phyloP scores from a whole-genome alignment of 2,329 filamentous ascomycete species.

The Fusarium miscanthi region DNA sequence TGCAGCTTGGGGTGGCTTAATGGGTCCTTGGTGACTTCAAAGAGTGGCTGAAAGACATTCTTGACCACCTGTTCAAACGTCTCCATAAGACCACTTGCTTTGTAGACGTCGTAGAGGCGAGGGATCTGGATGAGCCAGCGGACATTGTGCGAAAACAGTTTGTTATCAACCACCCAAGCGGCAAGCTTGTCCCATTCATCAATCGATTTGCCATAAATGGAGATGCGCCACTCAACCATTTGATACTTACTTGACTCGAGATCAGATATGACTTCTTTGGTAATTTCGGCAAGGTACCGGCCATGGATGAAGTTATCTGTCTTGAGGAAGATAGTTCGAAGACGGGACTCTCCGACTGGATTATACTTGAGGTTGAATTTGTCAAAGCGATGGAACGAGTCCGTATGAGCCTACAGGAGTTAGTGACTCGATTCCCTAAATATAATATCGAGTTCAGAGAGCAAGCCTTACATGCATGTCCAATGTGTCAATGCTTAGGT shows the following conservation, averaged over 20 bases:
- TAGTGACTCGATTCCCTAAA: conserved; percentile 1
- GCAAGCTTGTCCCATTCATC: conserved; percentile 99
- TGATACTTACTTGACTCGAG: conserved; percentile 99
- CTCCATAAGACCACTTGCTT: conserved; percentile 85
- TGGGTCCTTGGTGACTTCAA: conserved; percentile 92
- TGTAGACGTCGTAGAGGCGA: conserved; percentile 95
- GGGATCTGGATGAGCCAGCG: conserved; percentile 97
- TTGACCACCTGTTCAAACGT: conserved; percentile 90
- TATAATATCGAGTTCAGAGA: neutral
- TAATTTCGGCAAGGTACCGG: conserved; percentile 95
- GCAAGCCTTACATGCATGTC: conserved; percentile 88
- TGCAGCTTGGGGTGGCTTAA: conserved; percentile 91
- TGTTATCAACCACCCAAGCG: conserved; percentile 97
- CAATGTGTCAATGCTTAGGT: conserved; percentile 96
- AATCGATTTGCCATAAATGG: conserved; percentile 90
- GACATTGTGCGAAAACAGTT: conserved; percentile 96
- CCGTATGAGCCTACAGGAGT: conserved; percentile 80
- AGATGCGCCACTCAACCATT: conserved; percentile 99
- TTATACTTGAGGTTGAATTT: conserved; percentile 99
- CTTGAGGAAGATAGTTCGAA: conserved; percentile 98
- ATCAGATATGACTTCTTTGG: conserved; percentile 96
- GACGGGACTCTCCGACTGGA: conserved; percentile 91
- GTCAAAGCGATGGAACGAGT: conserved; percentile 98
- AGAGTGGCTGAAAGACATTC: conserved; percentile 93
- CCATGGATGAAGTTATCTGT: conserved; percentile 98